Base-by-base conservation (phyloP, 2,329 filamentous ascomycete species). In the Cladosporium sp. region DNA sequence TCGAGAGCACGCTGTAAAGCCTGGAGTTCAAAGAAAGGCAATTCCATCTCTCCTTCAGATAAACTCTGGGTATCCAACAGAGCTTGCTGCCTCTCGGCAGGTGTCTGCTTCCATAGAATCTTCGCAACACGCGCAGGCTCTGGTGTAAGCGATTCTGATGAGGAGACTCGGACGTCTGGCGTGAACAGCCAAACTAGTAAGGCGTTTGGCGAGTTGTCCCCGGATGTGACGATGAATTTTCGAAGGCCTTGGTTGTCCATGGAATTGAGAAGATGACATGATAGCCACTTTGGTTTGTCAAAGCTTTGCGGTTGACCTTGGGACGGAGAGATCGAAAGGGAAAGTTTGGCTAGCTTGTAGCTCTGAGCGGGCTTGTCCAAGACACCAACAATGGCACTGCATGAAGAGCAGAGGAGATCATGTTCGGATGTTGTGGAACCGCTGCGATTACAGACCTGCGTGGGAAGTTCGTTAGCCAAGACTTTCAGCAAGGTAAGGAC, bases 131-230 rank as follows among this genome's bases (percentile, higher is more conserved):
- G 72, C 1, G 69, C 67, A 2, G 73, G 71, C 38, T 72, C 66
- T 7, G 40, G 5, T 8, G 41, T 22, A 3, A 57, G 49, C 0
- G 64, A 55, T 2, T 51, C 53, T 15, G 73, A 74, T 8, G 71
- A 76, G 1, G 80, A 80, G 55, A 81, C 78, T 43, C 72, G 72
- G 35, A 83, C 69, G 51, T 81, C 75, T 0, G 79, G 78, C 7
- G 80, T 80, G 64, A 84, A 83, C 48, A 80, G 69, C 80, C 80
- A 83, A 22, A 82, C 39, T 47, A 62, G 55, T 5, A 63, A 40
- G 2, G 54, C 48, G 8, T 15, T 6, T 2, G 25, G 8, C 1
- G 38, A 40, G 4, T 12, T 30, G 38, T 20, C 11, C 36, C 19
- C 67, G 71, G 12, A 84, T 69, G 40, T 84, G 1, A 85, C 73